A percentile compares a stretch with the other conserved stretches of the same genome.
These are phyloP conservation scores for Albizia julibrissin DNA, from an alignment of 306 rosid species.

Conservation along the genomic window DNA sequence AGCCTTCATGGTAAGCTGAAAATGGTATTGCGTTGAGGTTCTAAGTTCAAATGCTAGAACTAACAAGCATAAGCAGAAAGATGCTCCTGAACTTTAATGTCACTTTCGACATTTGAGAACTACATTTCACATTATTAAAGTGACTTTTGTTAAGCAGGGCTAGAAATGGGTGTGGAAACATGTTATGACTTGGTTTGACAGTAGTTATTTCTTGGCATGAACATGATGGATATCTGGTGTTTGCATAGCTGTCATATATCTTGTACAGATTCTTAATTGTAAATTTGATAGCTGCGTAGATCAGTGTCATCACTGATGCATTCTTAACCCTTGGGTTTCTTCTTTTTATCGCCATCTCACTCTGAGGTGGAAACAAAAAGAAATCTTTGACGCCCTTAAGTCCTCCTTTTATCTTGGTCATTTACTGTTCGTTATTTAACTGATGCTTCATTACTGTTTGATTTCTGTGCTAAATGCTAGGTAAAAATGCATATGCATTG, in stretches of 20 bases:
- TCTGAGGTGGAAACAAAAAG: neutral
- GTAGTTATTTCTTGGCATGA: neutral
- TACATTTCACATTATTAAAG: neutral
- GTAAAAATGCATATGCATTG: conserved; percentile 85
- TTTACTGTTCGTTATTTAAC: conserved; percentile 1
- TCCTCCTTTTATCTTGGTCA: conserved; percentile 15
- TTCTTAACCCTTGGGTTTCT: neutral
- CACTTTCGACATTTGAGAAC: neutral
- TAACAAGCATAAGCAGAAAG: neutral
- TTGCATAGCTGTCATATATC: neutral
- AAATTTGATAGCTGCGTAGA: neutral
- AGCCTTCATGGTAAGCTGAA: neutral
- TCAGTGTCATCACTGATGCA: neutral
- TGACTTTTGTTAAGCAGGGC: neutral
- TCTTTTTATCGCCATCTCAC: neutral
- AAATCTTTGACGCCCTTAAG: neutral
- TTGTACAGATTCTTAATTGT: neutral
- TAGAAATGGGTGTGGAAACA: neutral
- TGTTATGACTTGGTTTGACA: neutral
- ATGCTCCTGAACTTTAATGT: conserved; percentile 10
- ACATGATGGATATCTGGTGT: neutral
- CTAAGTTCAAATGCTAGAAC: neutral
- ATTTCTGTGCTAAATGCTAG: conserved; percentile 43
- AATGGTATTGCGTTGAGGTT: neutral
- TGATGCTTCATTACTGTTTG: conserved; percentile 24